phyloP scores from a whole-genome alignment of 1,139 yeast species.

The Sugiyamaella castrensis region DNA sequence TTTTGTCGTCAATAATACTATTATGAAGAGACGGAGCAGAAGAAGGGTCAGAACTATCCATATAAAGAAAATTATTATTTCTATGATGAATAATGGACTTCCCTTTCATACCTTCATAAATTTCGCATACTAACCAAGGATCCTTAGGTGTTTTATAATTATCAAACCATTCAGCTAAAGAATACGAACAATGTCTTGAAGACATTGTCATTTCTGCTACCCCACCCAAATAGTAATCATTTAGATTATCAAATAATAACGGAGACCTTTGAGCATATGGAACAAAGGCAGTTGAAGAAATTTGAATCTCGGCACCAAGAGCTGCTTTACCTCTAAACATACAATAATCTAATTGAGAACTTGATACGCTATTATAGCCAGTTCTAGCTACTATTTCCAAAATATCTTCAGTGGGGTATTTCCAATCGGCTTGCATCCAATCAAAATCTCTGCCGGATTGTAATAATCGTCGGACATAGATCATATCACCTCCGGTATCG shows the following conservation, averaged over 20 bases:
- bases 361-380: conserved; percentile 35
- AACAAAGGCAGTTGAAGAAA: conserved; percentile 34
- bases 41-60: background rate
- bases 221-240: conserved; percentile 52
- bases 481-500: conserved; percentile 59
- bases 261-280: conserved; percentile 44
- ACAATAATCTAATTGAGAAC: conserved; percentile 42
- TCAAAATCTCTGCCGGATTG: conserved; percentile 29
- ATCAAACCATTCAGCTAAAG: conserved; percentile 44
- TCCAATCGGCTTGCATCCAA: conserved; percentile 45
- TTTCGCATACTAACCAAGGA: conserved; percentile 47
- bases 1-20: background rate
- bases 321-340: conserved; percentile 53
- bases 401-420: conserved; percentile 43
- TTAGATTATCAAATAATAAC: conserved; percentile 41
- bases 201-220: conserved; percentile 45
- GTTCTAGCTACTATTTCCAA: conserved; percentile 35
- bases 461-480: conserved; percentile 42
- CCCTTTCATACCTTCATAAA: conserved; percentile 32
- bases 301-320: conserved; percentile 42
- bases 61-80: conserved; percentile 1
- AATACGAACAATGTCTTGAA: conserved; percentile 39
- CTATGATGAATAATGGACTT: conserved; percentile 1
- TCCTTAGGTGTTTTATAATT: conserved; percentile 30
- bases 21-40: too few species aligned